A percentile compares a stretch with the other conserved stretches of the same genome.
phyloP scores from a whole-genome alignment of 2,329 filamentous ascomycete species.

The Exophiala alcalophila region DNA sequence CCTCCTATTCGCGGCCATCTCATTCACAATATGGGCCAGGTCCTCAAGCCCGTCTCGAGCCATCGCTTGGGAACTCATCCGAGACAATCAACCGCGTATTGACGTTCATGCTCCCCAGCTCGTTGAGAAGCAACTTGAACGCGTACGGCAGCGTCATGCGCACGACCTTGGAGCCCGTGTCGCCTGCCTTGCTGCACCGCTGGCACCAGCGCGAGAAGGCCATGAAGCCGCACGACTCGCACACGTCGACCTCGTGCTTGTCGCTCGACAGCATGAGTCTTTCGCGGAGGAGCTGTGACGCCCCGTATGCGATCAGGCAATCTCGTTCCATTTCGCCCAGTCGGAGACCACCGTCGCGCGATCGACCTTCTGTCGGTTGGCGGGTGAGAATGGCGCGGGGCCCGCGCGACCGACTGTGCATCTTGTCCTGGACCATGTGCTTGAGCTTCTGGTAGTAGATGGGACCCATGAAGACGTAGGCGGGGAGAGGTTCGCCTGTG shows the following conservation, averaged over 20 bases:
- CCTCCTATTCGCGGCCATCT: too few species aligned
- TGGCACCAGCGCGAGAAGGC: slow-evolving; percentile 94
- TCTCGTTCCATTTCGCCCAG: slow-evolving; percentile 99
- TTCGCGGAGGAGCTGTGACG: slow-evolving; percentile 86
- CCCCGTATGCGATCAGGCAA: slow-evolving; percentile 98
- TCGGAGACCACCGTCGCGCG: slow-evolving; percentile 92
- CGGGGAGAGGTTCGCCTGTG: slow-evolving; percentile 87
- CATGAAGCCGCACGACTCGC: slow-evolving; percentile 90
- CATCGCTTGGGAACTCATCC: slow-evolving; percentile 75
- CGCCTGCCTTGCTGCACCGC: slow-evolving; percentile 59
- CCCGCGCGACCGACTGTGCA: slow-evolving; percentile 91
- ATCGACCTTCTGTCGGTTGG: slow-evolving; percentile 96
- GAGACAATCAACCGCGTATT: slow-evolving; percentile 84
- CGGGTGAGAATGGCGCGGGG: slow-evolving; percentile 88
- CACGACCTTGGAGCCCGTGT: slow-evolving; percentile 77
- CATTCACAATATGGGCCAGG: too few species aligned
- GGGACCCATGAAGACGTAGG: slow-evolving; percentile 96
- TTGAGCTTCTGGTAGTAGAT: slow-evolving; percentile 99
- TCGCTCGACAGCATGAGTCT: slow-evolving; percentile 93
- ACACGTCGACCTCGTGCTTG: slow-evolving; percentile 86
- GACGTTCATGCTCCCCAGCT: slow-evolving; percentile 98
- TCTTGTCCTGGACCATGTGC: slow-evolving; percentile 99
- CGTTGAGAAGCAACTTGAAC: slow-evolving; percentile 91
- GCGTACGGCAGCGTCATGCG: slow-evolving; percentile 98
- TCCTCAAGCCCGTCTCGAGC: slow-evolving; percentile 18